These are phyloP conservation scores for Medicago truncatula DNA, from an alignment of 306 rosid genomes.

Conservation along the genomic window MtrunA17r5.0-ANR NC_053044.1:25503001-25503500, in stretches of 20 bases:
- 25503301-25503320: constrained; percentile 9
- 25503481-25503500: constrained; percentile 16
- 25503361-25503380: constrained; percentile 8
- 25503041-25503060: constrained; percentile 91
- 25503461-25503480: constrained; percentile 34
- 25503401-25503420: constrained; percentile 36
- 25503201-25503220: constrained; percentile 47
- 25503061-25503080: constrained; percentile 88
- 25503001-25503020: constrained; percentile 99
- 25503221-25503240: constrained; percentile 1
- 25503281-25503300: constrained; percentile 36
- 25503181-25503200: constrained; percentile 1
- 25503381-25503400: constrained; percentile 24
- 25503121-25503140: constrained; percentile 21
- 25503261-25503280: constrained; percentile 29
- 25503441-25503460: constrained; percentile 25
- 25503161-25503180: neutral
- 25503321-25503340: constrained; percentile 32
- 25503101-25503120: constrained; percentile 62
- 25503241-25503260: constrained; percentile 13
- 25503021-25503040: constrained; percentile 80
- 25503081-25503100: constrained; percentile 88
- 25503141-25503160: constrained; percentile 22
- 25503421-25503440: constrained; percentile 17
- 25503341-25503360: constrained; percentile 32